Evolutionary conservation across 371 early-diverging fungal species (phyloP).

Genomic region (Syncephalastrum racemosum): DNA sequence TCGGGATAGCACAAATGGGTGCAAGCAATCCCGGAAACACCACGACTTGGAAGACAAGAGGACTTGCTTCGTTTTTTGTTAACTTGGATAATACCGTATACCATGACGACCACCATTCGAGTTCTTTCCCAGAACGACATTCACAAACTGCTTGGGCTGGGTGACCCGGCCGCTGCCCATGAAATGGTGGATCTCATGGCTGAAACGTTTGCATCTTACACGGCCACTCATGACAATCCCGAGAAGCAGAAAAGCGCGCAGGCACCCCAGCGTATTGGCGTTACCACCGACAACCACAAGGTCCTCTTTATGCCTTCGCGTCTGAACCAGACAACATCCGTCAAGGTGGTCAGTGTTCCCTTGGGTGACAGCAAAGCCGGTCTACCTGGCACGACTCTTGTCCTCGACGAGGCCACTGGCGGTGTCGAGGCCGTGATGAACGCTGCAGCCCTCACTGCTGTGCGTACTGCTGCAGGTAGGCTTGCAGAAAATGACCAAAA

Average conservation of each 20-base stretch:
- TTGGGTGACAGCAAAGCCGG: slow-evolving; percentile 47
- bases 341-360: slow-evolving; percentile 62
- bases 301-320: slow-evolving; percentile 63
- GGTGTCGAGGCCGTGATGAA: slow-evolving; percentile 56
- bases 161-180: slow-evolving; percentile 17
- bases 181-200: slow-evolving; percentile 44
- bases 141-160: slow-evolving; percentile 21
- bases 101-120: slow-evolving; percentile 19
- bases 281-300: slow-evolving; percentile 42
- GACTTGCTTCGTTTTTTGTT: slow-evolving; percentile 5
- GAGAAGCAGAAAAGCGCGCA: slow-evolving; percentile 39
- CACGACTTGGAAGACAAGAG: no score
- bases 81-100: neutral
- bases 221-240: slow-evolving; percentile 19
- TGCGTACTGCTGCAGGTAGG: slow-evolving; percentile 60
- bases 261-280: slow-evolving; percentile 50
- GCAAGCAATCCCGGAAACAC: no score
- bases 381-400: slow-evolving; percentile 53
- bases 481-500: neutral
- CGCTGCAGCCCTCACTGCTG: slow-evolving; percentile 54
- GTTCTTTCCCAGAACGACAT: slow-evolving; percentile 35
- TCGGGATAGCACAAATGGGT: no score
- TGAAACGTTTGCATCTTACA: slow-evolving; percentile 31
- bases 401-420: slow-evolving; percentile 53
- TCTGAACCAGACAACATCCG: slow-evolving; percentile 47